Base-by-base conservation (phyloP, 2,329 filamentous ascomycete species). In the Daldinia eschscholtzii region DNA sequence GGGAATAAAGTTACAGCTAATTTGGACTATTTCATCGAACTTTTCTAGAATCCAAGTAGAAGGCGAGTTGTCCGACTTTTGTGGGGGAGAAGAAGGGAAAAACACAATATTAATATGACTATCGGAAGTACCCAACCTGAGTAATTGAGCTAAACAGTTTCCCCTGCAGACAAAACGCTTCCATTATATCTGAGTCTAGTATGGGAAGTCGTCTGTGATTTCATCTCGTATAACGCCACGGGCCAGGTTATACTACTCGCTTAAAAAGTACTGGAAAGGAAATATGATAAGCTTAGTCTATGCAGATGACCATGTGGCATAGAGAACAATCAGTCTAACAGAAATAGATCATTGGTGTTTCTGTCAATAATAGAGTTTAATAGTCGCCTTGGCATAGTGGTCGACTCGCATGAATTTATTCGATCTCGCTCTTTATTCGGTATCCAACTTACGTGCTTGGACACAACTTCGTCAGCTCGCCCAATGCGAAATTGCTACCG, bases 1-100 rank as follows among this genome's bases (percentile, higher is more conserved):
- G 52, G 26, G 30, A 55, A 55, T 55, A 55, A 23, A 7, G 52
- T 55, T 55, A n/a, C 33, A 15, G 12, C 52, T 55, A 55, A 18
- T 55, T 37, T 1, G 10, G 33, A 35, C 4, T 10, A 26, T 50
- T 50, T 13, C 26, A 28, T 10, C 3, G 13, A 13, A 28, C 13
- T 28, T 28, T 10, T 20, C 10, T 50, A 50, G 44, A 42, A 42
- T 30, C 4, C 15, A 6, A 3, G 15, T 28, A 50, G 26, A n/a
- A 23, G 6, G 26, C 46, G 30, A 50, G 13, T 30, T 23, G 18
- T 48, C 20, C 28, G 20, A 23, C 20, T 23, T 23, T 23, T 23
- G 20, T 23, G 20, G 20, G 20, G 20, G 20, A 23, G 20, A 23
- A 23, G 20, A 23, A 23, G 20, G 9, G 13, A 26, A n/a, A 12